A percentile compares a stretch with the other conserved stretches of the same genome.
phyloP scores from a whole-genome alignment of 805 yeast species.

The Starmerella vitae region DNA sequence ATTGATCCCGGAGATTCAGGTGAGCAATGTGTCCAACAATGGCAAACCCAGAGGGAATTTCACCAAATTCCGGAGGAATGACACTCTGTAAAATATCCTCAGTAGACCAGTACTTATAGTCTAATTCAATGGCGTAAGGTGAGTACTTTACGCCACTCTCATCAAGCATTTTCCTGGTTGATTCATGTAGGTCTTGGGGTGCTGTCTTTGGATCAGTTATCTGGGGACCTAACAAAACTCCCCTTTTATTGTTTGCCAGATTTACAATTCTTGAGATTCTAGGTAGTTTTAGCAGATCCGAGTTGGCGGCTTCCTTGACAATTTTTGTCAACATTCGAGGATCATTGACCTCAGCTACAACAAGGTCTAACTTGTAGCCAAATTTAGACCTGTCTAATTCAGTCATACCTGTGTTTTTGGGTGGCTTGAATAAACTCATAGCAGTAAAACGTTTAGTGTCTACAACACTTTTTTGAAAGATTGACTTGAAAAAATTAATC shows the following conservation, averaged over 20 bases:
- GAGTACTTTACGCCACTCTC: slow-evolving; percentile 36
- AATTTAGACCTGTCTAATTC: slow-evolving; percentile 57
- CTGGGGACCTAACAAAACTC: slow-evolving; percentile 43
- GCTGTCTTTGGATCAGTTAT: slow-evolving; percentile 26
- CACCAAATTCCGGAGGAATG: slow-evolving; percentile 59
- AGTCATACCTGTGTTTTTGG: slow-evolving; percentile 51
- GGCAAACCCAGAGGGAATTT: slow-evolving; percentile 81
- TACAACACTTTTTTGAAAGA: not conserved
- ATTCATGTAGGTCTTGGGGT: slow-evolving; percentile 30
- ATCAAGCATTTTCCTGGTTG: slow-evolving; percentile 35
- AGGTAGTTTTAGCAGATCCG: slow-evolving; percentile 57
- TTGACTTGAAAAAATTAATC: not conserved
- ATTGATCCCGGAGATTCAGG: slow-evolving; percentile 69
- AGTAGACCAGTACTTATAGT: slow-evolving; percentile 72
- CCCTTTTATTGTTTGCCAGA: slow-evolving; percentile 31
- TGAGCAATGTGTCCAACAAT: slow-evolving; percentile 94
- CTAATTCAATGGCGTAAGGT: slow-evolving; percentile 44
- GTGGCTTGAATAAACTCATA: slow-evolving; percentile 35
- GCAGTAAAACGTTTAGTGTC: not conserved
- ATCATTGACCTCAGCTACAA: slow-evolving; percentile 58
- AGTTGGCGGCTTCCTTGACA: slow-evolving; percentile 38
- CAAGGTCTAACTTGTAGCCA: slow-evolving; percentile 40
- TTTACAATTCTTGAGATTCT: slow-evolving; percentile 57
- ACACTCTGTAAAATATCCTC: slow-evolving; percentile 74
- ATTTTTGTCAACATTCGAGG: slow-evolving; percentile 48